Evolutionary conservation across 345 rosid species (phyloP), one percentile per base, ranked within the genome.

Genomic region (Camelina laxa): DNA sequence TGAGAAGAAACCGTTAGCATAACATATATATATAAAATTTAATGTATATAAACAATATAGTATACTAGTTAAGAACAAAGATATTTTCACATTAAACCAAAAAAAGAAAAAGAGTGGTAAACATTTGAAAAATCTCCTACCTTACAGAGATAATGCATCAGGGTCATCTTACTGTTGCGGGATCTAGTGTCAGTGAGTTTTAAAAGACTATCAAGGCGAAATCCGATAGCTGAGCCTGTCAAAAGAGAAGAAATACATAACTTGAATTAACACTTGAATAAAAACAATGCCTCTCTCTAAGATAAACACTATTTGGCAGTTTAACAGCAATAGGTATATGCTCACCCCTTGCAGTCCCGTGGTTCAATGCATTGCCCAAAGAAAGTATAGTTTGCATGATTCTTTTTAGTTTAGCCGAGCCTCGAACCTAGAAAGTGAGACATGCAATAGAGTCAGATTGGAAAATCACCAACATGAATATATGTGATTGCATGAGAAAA

Each of bases 101-200:
- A 11, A 27, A 15, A 6, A 2, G 3, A 30, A n/a, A 45, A 31
- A 1, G 17, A 49, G 24, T 59, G 17, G 20, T 38, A 30, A 44
- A 42, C 6, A 35, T 50, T 21, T 33, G 65, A 53, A 44, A 51
- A 51, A 5, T 33, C 58, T 49, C 83, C 15, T 83, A 89, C 97
- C 91, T 91, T 91, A 63, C 97, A 91, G 61, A 91, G 95, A 84
- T 91, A 91, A 74, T 91, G 97, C 97, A 91, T 91, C 70, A 89
- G 92, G 72, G 97, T 89, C 88, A 89, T 89, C 87, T 87, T 91
- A 85, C 80, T 89, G 77, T 89, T 84, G 61, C 79, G 81, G 30
- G 92, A 85, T 84, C 97, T 80, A 74, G 95, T 91, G 77, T 91
- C 97, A 67, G 88, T 84, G 79, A 91, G 97, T 83, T 89, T 91